Evolutionary conservation across 2,329 filamentous ascomycete genomes (phyloP).

Genomic region (Hymenoscyphus salicellus): DNA sequence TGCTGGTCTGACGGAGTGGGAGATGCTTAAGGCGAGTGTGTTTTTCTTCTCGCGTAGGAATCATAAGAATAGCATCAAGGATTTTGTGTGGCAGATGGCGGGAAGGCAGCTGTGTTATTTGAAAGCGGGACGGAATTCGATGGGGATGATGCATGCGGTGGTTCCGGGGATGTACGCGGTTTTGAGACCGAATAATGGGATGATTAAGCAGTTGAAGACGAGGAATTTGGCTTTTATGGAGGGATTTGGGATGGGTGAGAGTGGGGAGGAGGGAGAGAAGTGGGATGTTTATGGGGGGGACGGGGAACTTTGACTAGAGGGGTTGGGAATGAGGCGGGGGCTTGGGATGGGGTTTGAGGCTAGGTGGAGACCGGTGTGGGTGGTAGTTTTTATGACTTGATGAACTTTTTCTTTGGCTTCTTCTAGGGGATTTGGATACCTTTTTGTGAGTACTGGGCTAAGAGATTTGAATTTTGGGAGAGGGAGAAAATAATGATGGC

Average conservation of each 20-base stretch:
- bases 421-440: background rate
- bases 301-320: too few species aligned
- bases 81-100: slow-evolving; percentile 33
- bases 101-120: slow-evolving; percentile 31
- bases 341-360: background rate
- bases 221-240: background rate
- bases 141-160: slow-evolving; percentile 10
- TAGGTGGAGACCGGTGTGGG: background rate
- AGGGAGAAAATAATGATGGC: background rate
- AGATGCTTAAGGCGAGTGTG: slow-evolving; percentile 45
- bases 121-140: slow-evolving; percentile 20
- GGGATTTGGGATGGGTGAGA: background rate
- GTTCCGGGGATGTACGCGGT: slow-evolving; percentile 22
- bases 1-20: slow-evolving; percentile 39
- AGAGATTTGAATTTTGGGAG: background rate
- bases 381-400: background rate
- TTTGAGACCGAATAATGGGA: slow-evolving; percentile 21
- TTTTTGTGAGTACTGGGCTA: background rate
- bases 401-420: background rate
- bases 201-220: slow-evolving; percentile 15
- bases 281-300: background rate
- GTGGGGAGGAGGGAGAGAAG: background rate
- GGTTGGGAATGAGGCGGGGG: too few species aligned
- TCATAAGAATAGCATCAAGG: background rate
- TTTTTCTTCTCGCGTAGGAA: slow-evolving; percentile 24